A percentile compares a stretch with the other conserved stretches of the same genome.
Evolutionary conservation across 768 basidiomycete species (phyloP).

Genomic region (Grammothele lineata): DNA sequence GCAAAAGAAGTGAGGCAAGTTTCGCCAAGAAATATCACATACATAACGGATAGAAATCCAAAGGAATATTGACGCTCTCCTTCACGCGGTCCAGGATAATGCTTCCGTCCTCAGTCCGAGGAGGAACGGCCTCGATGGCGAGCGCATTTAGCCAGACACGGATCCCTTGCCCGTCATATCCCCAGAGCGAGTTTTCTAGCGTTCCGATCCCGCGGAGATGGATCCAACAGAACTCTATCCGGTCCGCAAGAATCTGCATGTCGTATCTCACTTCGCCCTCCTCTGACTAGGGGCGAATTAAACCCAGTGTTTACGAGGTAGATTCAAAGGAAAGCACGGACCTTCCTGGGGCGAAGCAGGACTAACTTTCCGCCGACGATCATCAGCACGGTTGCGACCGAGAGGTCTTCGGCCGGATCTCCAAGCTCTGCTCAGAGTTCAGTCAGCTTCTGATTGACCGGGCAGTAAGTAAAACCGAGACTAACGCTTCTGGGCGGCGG

Average conservation of each 20-base stretch:
- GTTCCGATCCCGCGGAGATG: constrained; percentile 91
- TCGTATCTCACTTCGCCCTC: constrained; percentile 93
- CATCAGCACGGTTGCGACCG: constrained; percentile 93
- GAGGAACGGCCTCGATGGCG: constrained; percentile 67
- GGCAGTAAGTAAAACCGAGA: too few relatives aligned
- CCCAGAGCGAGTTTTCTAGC: constrained; percentile 97
- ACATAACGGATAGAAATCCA: constrained; percentile 98
- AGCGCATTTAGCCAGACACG: constrained; percentile 95
- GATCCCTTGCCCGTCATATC: constrained; percentile 86
- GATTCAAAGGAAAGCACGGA: too few relatives aligned
- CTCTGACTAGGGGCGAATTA: constrained; percentile 67
- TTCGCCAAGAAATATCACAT: too few relatives aligned
- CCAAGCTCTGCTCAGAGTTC: constrained; percentile 67
- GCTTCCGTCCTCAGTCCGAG: constrained; percentile 25
- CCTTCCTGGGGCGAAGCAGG: constrained; percentile 85
- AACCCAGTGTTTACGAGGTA: too few relatives aligned
- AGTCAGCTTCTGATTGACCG: too few relatives aligned
- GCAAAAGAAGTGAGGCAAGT: too few relatives aligned
- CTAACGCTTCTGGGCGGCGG: constrained; percentile 87
- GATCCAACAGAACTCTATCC: constrained; percentile 99
- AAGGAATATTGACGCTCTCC: constrained; percentile 88
- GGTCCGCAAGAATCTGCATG: constrained; percentile 93
- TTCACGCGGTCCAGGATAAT: constrained; percentile 43
- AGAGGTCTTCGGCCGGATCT: constrained; percentile 88
- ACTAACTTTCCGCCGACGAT: constrained; percentile 91